phyloP scores from a whole-genome alignment of 2,329 filamentous ascomycete species.

The Elsinoe perseae region DNA sequence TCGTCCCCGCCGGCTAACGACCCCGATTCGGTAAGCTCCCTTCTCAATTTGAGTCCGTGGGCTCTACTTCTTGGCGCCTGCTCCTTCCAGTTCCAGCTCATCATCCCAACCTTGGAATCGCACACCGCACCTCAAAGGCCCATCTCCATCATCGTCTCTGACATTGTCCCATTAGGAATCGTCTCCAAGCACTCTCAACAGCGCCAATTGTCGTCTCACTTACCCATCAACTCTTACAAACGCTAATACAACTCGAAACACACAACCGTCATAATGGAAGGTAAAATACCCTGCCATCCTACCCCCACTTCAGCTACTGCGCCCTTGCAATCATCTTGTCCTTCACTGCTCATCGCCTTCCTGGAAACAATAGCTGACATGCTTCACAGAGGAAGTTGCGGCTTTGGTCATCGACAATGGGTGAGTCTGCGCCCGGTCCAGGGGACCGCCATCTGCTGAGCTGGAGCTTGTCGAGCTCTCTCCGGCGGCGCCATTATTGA shows the following conservation, averaged over 20 bases:
- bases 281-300: conserved; percentile 22
- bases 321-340: not conserved
- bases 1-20: not conserved
- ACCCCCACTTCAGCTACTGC: conserved; percentile 15
- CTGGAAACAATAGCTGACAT: conserved; percentile 16
- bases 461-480: not conserved
- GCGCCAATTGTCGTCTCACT: conserved; percentile 15
- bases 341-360: not conserved
- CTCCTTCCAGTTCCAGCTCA: not conserved
- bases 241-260: conserved; percentile 12
- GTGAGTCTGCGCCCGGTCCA: conserved; percentile 55
- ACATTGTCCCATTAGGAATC: conserved; percentile 8
- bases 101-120: conserved; percentile 10
- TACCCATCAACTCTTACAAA: not conserved
- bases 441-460: not conserved
- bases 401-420: conserved; percentile 99
- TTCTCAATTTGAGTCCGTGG: conserved; percentile 7
- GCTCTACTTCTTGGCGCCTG: not conserved
- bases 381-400: conserved; percentile 88
- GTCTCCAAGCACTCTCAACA: not conserved
- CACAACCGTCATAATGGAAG: conserved; percentile 28
- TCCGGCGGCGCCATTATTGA: not conserved
- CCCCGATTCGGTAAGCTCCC: conserved; percentile 12
- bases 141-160: conserved; percentile 16
- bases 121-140: conserved; percentile 15